Evolutionary conservation across 371 early-diverging fungal genomes (phyloP), one percentile per base, ranked within the genome.

Genomic region (Lichtheimia hyalospora): DNA sequence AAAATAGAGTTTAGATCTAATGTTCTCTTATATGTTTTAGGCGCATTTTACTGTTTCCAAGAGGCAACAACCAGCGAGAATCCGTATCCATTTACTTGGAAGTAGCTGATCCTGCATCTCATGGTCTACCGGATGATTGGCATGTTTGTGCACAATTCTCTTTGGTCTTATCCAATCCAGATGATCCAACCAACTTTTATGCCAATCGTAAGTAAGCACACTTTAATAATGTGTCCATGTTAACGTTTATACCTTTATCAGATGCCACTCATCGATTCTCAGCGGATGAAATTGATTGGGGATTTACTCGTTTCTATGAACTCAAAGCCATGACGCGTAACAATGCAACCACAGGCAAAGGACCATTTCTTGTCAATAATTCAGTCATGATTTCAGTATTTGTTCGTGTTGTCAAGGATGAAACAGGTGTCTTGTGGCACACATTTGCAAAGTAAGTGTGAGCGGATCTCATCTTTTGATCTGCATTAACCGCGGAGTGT

Each of bases 371-470:
- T 0, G 67, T 94, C 44, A 77, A 90, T 54, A 88, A 91, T 39
- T 66, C 77, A 21, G 79, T 84, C 8, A 70, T 83, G 24, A 82
- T 97, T 62, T 84, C 89, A 5, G 95, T 90, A 0, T 88, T 84
- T 63, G 78, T 98, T 28, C 86, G 91, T 49, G 82, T 93, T 48
- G 81, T 94, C 54, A 83, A 92, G 61, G 98, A 97, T 70, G 88
- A 89, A 24, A 93, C 92, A 27, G 97, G 97, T 34, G 91, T 92
- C 5, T 80, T 98, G 43, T 98, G 97, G 97, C 95, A 95, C 74
- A 92, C 89, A 65, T 92, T 92, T 66, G 67, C 75, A 59, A 84
- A 93, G 90, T 95, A 85, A 64, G 64, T 28, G n/a, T 48, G 7
- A 43, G 5, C 39, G 34, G 7, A 34, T 34, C 34, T n/a, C n/a